A percentile compares a stretch with the other conserved stretches of the same genome.
These are phyloP conservation scores for Phytopythium sindhum DNA, from an alignment of 352 stramenopile genomes.

Conservation along the genomic window DNA sequence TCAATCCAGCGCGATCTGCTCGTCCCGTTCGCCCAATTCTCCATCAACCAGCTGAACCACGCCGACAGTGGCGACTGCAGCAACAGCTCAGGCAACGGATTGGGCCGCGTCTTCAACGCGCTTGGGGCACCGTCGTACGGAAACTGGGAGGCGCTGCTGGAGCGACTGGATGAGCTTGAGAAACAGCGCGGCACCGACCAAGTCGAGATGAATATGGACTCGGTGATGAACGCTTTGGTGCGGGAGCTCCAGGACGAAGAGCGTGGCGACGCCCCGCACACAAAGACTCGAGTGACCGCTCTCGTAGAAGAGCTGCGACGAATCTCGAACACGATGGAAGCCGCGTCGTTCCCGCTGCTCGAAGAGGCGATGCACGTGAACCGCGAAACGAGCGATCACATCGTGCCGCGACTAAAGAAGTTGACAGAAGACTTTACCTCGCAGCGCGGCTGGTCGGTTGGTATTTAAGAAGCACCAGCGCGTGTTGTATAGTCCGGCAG, in stretches of 20 bases:
- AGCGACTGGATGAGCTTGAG: slow-evolving; percentile 4
- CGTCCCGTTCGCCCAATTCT: slow-evolving; percentile 30
- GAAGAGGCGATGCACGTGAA: slow-evolving; percentile 25
- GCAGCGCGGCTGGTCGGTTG: slow-evolving; percentile 26
- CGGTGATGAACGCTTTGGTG: slow-evolving; percentile 7
- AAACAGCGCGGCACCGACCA: background rate
- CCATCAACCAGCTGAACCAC: slow-evolving; percentile 30
- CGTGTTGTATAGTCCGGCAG: too few species aligned
- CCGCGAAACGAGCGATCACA: slow-evolving; percentile 12
- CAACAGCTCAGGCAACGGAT: slow-evolving; percentile 7
- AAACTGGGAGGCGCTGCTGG: slow-evolving; percentile 25
- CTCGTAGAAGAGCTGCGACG: slow-evolving; percentile 16
- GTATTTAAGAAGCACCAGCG: background rate
- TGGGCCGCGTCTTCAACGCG: slow-evolving; percentile 16
- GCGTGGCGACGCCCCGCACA: slow-evolving; percentile 11
- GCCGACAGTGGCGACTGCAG: background rate
- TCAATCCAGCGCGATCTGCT: slow-evolving; percentile 4
- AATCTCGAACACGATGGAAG: slow-evolving; percentile 13
- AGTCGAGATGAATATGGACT: background rate
- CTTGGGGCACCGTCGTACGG: slow-evolving; percentile 16
- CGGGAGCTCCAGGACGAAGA: slow-evolving; percentile 18
- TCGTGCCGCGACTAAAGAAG: slow-evolving; percentile 21
- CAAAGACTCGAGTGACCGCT: slow-evolving; percentile 1
- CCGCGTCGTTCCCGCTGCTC: slow-evolving; percentile 15
- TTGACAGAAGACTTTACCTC: slow-evolving; percentile 29